A percentile compares a stretch with the other conserved stretches of the same genome.
Evolutionary conservation across 768 basidiomycete species (phyloP).

Genomic region (Collybia sordida): DNA sequence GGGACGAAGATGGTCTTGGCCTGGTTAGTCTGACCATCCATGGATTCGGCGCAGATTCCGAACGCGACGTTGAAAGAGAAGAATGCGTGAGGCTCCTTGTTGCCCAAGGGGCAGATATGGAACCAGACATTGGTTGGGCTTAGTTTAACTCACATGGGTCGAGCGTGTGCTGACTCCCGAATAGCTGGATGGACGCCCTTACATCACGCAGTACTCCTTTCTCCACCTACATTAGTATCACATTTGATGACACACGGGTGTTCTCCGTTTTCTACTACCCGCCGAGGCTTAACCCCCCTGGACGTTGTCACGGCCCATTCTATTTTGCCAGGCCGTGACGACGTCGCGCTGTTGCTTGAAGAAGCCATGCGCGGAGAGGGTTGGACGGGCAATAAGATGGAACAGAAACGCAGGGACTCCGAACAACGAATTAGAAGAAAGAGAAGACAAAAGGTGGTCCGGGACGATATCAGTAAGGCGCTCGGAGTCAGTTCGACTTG

Average conservation of each 20-base stretch:
- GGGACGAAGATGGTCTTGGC: conserved; percentile 86
- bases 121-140: conserved; percentile 61
- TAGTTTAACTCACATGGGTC: background rate
- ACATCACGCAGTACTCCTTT: conserved; percentile 86
- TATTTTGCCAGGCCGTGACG: conserved; percentile 76
- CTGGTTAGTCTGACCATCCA: conserved; percentile 77
- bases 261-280: conserved; percentile 76
- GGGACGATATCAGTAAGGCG: conserved; percentile 55
- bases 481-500: conserved; percentile 59
- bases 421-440: conserved; percentile 59
- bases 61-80: conserved; percentile 86
- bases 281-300: conserved; percentile 78
- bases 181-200: conserved; percentile 94
- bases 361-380: conserved; percentile 87
- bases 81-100: conserved; percentile 84
- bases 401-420: conserved; percentile 56
- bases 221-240: conserved; percentile 89
- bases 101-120: conserved; percentile 72
- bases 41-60: conserved; percentile 79
- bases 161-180: no score
- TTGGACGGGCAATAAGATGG: conserved; percentile 79
- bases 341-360: conserved; percentile 83
- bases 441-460: conserved; percentile 52
- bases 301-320: conserved; percentile 89
- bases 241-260: conserved; percentile 92